Percentiles rank a stretch among this genome's conserved stretches.
Evolutionary conservation across 768 basidiomycete genomes (phyloP).

Genomic region (Candolleomyces eurysporus): DNA sequence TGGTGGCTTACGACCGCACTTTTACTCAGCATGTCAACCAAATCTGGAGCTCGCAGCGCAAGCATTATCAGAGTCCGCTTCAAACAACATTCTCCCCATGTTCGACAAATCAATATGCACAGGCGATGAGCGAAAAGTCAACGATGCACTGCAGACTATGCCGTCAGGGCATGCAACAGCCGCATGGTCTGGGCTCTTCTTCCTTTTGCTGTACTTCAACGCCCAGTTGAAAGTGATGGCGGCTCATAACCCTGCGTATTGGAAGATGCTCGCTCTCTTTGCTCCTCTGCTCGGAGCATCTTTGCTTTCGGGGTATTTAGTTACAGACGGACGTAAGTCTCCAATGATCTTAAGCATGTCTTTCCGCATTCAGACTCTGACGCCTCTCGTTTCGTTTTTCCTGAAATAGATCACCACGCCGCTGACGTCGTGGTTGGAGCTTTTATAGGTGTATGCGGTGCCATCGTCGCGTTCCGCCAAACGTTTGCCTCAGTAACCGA

Average conservation of each 20-base stretch:
- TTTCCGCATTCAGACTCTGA: background rate
- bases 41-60: constrained; percentile 25
- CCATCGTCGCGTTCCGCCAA: constrained; percentile 50
- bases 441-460: constrained; percentile 45
- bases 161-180: constrained; percentile 60
- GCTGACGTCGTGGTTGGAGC: constrained; percentile 54
- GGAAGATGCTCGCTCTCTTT: constrained; percentile 61
- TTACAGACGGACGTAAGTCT: constrained; percentile 51
- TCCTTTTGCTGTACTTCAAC: constrained; percentile 45
- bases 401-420: constrained; percentile 45
- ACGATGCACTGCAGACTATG: constrained; percentile 55
- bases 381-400: background rate
- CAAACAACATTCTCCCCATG: constrained; percentile 35
- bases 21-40: constrained; percentile 52
- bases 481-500: constrained; percentile 55
- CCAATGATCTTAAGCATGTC: no score
- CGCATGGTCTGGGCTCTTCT: constrained; percentile 53
- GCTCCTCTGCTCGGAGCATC: constrained; percentile 53
- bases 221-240: constrained; percentile 58
- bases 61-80: constrained; percentile 43
- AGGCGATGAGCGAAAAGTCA: constrained; percentile 51
- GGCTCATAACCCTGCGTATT: constrained; percentile 58
- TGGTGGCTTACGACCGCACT: constrained; percentile 49
- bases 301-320: constrained; percentile 54
- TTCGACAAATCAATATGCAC: constrained; percentile 53